Base-by-base conservation (phyloP, 2,329 filamentous ascomycete genomes). In the Neofusicoccum sp. region DNA sequence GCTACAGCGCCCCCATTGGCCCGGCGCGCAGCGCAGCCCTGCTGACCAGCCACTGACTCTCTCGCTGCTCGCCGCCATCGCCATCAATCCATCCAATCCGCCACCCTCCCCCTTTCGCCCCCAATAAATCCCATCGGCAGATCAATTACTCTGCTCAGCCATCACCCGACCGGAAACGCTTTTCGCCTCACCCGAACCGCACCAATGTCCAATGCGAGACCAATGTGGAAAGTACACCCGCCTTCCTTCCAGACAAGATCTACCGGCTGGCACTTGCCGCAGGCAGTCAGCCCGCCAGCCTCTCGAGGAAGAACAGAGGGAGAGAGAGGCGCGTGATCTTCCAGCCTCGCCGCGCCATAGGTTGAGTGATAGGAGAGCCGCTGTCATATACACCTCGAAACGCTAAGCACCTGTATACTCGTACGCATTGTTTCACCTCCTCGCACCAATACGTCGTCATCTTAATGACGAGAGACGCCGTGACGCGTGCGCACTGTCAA, bases 101-200 rank as follows among this genome's bases (percentile, higher is more conserved):
- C n/a, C 14, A n/a, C 40, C 16, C n/a, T 43, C 40, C 51, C 12
- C 49, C 49, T 28, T n/a, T 41, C 36, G 51, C 51, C 51, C 51
- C 51, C 51, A 56, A 43, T 43, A 40, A 8, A 2, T 28, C 9
- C 36, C 20, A 14, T 28, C 51, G 28, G 45, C 28, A 33, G 45
- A 56, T 56, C 51, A 45, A 45, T 40, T 41, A 56, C 38, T 43
- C 51, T 56, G 38, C 51, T 16, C 36, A 31, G 36, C 51, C 31
- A 14, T 40, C 49, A 40, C 34, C 49, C 49, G 49, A 53, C 49
- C 33, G 36, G 34, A 53, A 30, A 45, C 43, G 43, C 43, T 33
- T 20, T 14, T 41, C 28, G 51, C 49, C 36, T 54, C 33, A 30
- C 34, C 48, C 48, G 48, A 28, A 38, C n/a, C 34, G 33, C 48